Percentiles rank a stretch among this genome's conserved stretches.
These are phyloP conservation scores for Phaeolepiota aurea DNA, from an alignment of 768 basidiomycete species.

Conservation along the genomic window DNA sequence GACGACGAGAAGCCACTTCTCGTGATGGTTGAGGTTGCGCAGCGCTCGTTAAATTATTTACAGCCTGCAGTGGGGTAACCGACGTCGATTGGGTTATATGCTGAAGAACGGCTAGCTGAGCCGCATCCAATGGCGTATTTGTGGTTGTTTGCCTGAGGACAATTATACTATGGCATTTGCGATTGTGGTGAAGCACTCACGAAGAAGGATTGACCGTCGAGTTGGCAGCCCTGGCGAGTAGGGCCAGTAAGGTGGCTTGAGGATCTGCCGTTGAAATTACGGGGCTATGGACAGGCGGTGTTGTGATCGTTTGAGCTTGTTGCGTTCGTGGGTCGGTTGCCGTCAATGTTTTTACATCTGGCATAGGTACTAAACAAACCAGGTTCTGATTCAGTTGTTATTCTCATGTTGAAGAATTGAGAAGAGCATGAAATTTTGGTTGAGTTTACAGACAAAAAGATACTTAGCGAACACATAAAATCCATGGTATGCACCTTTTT, in stretches of 20 bases:
- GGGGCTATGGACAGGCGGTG: constrained; percentile 14
- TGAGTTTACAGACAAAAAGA: constrained; percentile 60
- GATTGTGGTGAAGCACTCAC: constrained; percentile 22
- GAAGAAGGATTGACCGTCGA: constrained; percentile 23
- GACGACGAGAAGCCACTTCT: constrained; percentile 26
- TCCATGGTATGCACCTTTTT: constrained; percentile 85
- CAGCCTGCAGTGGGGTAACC: constrained; percentile 16
- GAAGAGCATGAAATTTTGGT: constrained; percentile 35
- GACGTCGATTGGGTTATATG: constrained; percentile 62
- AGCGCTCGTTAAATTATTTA: constrained; percentile 11
- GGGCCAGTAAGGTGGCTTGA: constrained; percentile 59
- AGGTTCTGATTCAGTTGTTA: constrained; percentile 57
- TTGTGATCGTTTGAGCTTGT: constrained; percentile 19
- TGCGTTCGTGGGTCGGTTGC: constrained; percentile 30
- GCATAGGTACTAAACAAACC: constrained; percentile 59
- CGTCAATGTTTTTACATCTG: constrained; percentile 29
- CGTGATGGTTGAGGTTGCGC: constrained; percentile 14
- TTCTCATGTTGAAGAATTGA: constrained; percentile 43
- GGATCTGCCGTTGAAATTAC: constrained; percentile 29
- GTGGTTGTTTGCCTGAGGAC: constrained; percentile 49
- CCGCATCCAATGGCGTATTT: constrained; percentile 46
- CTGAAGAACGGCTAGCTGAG: constrained; percentile 66
- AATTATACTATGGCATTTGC: background rate
- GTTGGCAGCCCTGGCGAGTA: constrained; percentile 61
- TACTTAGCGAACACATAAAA: constrained; percentile 77